Evolutionary conservation across 495 filamentous ascomycete species (phyloP), one percentile per base, ranked within the genome.

Genomic region (Emericellopsis terricola): DNA sequence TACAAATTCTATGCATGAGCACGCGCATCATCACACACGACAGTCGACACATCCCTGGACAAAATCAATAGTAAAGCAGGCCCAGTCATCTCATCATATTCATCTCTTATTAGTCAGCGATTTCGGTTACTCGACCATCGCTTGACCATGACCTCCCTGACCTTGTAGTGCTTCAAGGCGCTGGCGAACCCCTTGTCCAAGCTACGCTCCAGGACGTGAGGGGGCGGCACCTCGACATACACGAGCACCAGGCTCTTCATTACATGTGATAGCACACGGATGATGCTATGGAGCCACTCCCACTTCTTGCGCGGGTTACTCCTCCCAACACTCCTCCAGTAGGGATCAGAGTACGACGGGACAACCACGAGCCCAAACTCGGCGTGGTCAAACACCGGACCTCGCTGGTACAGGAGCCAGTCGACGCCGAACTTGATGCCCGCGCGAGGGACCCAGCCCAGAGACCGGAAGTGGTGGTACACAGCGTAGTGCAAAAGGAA

Each of bases 361-460:
- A 96, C 39, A 23, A 96, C 69, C 14, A 87, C 58, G 33, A 93
- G 57, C 0, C 78, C 87, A 45, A 93, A 96, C 48, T 96, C 82
- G 21, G 87, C 86, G 50, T 99, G 89, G 5, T 78, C 67, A 52
- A 94, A 96, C 2, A 83, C 87, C 0, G 91, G 89, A 0, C 89
- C 89, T n/a, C 85, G 77, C 38, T 85, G 73, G 57, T 99, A 99
- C 16, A 99, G 67, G 15, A 99, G 63, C 56, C 78, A 93, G 53
- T 99, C 91, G 17, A 81, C 78, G 36, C 76, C 81, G 47, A 99
- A 99, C 52, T 99, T 99, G 44, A 93, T 72, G 27, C 91, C 89
- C 16, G 80, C 71, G 13, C 91, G 78, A 1, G 87, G 73, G n/a
- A 94, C 81, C 89, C 89, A 99, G 30, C 89, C 89, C 0, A 96